A percentile compares a stretch with the other conserved stretches of the same genome.
Evolutionary conservation across 2,329 filamentous ascomycete species (phyloP).

Genomic region (Chaetomiaceae sp.): DNA sequence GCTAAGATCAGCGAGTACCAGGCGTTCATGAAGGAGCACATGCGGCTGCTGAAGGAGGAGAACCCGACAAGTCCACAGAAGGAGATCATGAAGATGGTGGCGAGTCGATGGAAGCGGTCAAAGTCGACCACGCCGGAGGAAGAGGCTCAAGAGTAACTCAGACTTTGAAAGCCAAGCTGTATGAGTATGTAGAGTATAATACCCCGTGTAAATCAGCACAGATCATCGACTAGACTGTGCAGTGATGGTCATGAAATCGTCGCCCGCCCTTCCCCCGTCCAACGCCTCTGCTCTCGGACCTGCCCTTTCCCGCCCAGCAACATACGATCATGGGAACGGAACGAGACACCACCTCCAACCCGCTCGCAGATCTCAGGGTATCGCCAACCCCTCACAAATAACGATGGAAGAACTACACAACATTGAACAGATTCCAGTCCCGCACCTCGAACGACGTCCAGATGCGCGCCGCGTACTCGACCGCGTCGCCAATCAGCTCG

Average conservation of each 20-base stretch:
- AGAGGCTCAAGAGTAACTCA: not conserved
- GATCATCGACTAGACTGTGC: conserved; percentile 4
- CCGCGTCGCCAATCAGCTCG: conserved; percentile 59
- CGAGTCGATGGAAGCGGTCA: conserved; percentile 51
- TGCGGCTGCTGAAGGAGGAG: conserved; percentile 51
- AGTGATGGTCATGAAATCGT: conserved; percentile 6
- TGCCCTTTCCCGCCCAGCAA: not conserved
- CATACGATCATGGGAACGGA: too few species aligned
- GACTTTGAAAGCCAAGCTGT: not conserved
- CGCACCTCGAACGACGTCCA: conserved; percentile 69
- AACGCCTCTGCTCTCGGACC: not conserved
- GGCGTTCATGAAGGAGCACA: conserved; percentile 59
- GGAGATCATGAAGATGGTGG: conserved; percentile 63
- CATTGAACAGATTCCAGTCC: conserved; percentile 70
- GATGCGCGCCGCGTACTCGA: conserved; percentile 62
- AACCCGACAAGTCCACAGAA: conserved; percentile 55
- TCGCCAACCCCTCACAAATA: not conserved
- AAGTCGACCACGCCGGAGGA: conserved; percentile 2
- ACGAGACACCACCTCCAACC: too few species aligned
- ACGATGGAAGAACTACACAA: conserved; percentile 20
- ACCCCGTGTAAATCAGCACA: not conserved
- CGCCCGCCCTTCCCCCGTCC: not conserved
- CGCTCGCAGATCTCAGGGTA: not conserved
- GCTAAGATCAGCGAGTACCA: conserved; percentile 38
- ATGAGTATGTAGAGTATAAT: not conserved